Evolutionary conservation across 352 stramenopile genomes (phyloP).

Genomic region (Pilasporangium apinafurcum): DNA sequence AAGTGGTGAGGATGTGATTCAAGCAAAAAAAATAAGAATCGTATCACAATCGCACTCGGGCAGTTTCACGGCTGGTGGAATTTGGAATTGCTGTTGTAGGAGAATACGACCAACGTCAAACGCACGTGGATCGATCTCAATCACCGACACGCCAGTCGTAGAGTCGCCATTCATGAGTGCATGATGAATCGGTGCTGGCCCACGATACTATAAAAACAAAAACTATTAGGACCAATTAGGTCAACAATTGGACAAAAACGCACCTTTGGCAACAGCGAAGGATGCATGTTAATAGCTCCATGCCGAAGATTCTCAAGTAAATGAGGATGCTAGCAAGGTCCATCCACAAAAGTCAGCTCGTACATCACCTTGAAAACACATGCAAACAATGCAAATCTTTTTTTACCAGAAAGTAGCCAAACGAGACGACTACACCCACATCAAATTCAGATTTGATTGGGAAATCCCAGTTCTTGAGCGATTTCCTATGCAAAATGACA

Average conservation of each 20-base stretch:
- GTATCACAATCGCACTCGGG: conserved; percentile 17
- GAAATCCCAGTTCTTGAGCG: conserved; percentile 69
- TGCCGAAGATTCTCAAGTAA: conserved; percentile 58
- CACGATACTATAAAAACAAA: conserved; percentile 46
- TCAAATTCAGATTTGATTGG: conserved; percentile 46
- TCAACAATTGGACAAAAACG: not conserved
- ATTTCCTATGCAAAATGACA: conserved; percentile 33
- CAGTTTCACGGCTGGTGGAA: conserved; percentile 48
- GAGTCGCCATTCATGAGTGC: conserved; percentile 73
- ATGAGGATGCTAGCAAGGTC: conserved; percentile 47
- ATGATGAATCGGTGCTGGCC: conserved; percentile 81
- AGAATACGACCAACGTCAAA: conserved; percentile 82
- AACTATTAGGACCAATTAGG: too few relatives aligned
- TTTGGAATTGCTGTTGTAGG: conserved; percentile 32
- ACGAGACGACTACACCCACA: conserved; percentile 86
- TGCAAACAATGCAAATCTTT: not conserved
- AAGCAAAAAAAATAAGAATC: not conserved
- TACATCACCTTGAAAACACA: not conserved
- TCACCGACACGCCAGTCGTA: conserved; percentile 75
- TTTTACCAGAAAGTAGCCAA: conserved; percentile 84
- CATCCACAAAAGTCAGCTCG: not conserved
- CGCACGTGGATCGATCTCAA: conserved; percentile 79
- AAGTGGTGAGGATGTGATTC: too few relatives aligned
- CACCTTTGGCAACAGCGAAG: conserved; percentile 77
- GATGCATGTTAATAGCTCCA: conserved; percentile 87